Conservation (phyloP, 2,329 filamentous ascomycete genomes). For the Camptophora hylomeconis region DNA sequence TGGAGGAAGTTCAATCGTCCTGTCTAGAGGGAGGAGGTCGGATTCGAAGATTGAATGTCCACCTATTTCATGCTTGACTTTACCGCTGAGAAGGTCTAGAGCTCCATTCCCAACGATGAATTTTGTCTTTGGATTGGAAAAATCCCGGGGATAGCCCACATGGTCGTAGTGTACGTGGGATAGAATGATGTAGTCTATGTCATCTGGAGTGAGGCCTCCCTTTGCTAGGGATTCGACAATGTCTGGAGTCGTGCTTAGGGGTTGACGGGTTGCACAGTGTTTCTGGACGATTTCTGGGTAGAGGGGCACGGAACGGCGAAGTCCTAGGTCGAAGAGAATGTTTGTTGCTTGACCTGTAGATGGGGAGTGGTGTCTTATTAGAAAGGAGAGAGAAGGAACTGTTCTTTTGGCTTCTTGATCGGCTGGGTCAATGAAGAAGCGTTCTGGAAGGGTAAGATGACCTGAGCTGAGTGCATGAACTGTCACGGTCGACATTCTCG, state of each 20-base stretch:
- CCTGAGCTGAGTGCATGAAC: conserved; percentile 26
- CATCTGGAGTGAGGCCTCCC: conserved; percentile 23
- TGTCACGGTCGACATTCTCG: conserved; percentile 18
- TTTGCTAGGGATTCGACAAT: conserved; percentile 21
- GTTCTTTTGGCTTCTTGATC: conserved; percentile 14
- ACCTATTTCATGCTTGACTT: conserved; percentile 12
- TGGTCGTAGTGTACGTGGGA: conserved; percentile 25
- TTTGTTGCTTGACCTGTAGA: conserved; percentile 12
- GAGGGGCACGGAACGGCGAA: conserved; percentile 18
- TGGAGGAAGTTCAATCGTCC: conserved; percentile 16
- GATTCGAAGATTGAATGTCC: conserved; percentile 19
- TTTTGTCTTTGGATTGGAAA: conserved; percentile 17
- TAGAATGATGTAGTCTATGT: conserved; percentile 30
- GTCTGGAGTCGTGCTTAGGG: conserved; percentile 17
- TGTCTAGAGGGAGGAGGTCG: conserved; percentile 15
- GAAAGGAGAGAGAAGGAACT: conserved; percentile 22
- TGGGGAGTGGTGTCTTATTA: conserved; percentile 19
- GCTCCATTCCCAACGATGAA: conserved; percentile 26
- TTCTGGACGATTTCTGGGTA: conserved; percentile 17
- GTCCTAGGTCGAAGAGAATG: conserved; percentile 20
- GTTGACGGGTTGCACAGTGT: conserved; percentile 18
- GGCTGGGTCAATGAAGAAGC: conserved; percentile 19
- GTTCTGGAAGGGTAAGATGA: conserved; percentile 18
- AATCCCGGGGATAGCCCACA: conserved; percentile 25
- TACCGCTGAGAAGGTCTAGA: conserved; percentile 13